Evolutionary conservation across 148 eudicot genomes (phyloP).

Genomic region (Camellia lanceoleosa): DNA sequence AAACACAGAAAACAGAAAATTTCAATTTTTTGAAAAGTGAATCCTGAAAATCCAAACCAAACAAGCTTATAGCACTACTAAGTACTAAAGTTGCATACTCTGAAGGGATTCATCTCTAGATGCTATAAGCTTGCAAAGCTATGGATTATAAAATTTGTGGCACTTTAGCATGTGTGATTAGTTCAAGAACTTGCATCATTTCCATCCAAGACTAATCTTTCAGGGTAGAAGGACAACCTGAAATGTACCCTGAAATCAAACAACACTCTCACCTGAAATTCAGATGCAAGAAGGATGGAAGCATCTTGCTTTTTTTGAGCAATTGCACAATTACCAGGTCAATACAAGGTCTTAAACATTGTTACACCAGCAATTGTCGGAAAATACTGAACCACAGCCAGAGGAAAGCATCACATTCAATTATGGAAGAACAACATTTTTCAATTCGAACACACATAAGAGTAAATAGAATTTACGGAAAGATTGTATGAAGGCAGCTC

Average conservation of each 20-base stretch:
- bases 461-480: not conserved
- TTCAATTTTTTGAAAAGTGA: too few relatives aligned
- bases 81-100: not conserved
- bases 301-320: not conserved
- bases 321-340: not conserved
- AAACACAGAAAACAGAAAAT: too few relatives aligned
- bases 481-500: not conserved
- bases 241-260: not conserved
- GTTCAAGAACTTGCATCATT: not conserved
- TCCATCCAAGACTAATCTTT: not conserved
- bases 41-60: too few relatives aligned
- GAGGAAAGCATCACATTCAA: not conserved
- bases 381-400: slow-evolving; percentile 3
- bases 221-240: not conserved
- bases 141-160: not conserved
- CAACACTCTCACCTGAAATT: not conserved
- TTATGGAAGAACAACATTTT: not conserved
- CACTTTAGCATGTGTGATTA: not conserved
- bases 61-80: too few relatives aligned
- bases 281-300: slow-evolving; percentile 3
- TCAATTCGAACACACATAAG: not conserved
- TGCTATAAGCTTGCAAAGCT: not conserved
- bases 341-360: not conserved
- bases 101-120: not conserved
- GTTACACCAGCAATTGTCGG: not conserved